A percentile compares a stretch with the other conserved stretches of the same genome.
Conservation (phyloP, 768 basidiomycete species). For the Lactifluus volemus region DNA sequence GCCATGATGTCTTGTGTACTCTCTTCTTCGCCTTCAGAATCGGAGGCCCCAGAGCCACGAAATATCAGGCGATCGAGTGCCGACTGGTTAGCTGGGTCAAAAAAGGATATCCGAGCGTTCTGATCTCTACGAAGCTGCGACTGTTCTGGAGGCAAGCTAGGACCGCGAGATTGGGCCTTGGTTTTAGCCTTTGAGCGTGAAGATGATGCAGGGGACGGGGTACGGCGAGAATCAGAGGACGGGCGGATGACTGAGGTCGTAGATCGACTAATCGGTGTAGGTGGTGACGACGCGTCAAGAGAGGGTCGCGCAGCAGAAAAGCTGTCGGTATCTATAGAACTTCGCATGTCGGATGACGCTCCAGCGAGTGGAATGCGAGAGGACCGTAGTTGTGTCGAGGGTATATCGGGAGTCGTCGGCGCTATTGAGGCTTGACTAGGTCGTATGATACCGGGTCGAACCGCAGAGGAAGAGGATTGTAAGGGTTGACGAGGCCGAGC, state of each 20-base stretch:
- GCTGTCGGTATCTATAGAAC: slow-evolving; percentile 4
- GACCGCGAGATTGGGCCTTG: slow-evolving; percentile 4
- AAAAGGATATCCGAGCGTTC: slow-evolving; percentile 72
- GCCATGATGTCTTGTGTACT: slow-evolving; percentile 73
- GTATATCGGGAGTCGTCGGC: not conserved
- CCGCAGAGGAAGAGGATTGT: not conserved
- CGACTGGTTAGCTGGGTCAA: slow-evolving; percentile 71
- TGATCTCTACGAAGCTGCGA: slow-evolving; percentile 44
- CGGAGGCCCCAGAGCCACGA: slow-evolving; percentile 25
- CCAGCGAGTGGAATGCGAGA: slow-evolving; percentile 16
- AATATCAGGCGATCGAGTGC: slow-evolving; percentile 61
- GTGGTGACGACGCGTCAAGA: slow-evolving; percentile 13
- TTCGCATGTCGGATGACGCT: not conserved
- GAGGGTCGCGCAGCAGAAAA: slow-evolving; percentile 11
- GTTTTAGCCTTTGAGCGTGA: not conserved
- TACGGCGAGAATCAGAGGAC: not conserved
- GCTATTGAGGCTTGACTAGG: not conserved
- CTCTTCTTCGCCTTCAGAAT: slow-evolving; percentile 46
- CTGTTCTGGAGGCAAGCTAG: slow-evolving; percentile 23
- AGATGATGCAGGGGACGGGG: slow-evolving; percentile 13
- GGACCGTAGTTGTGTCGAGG: slow-evolving; percentile 3
- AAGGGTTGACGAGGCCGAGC: not conserved
- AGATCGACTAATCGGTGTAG: not conserved
- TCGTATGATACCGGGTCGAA: slow-evolving; percentile 1
- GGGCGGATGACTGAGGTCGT: not conserved